Evolutionary conservation across 192 early-diverging fungal species (phyloP), one percentile per base, ranked within the genome.

Genomic region (Coemansia sp.): DNA sequence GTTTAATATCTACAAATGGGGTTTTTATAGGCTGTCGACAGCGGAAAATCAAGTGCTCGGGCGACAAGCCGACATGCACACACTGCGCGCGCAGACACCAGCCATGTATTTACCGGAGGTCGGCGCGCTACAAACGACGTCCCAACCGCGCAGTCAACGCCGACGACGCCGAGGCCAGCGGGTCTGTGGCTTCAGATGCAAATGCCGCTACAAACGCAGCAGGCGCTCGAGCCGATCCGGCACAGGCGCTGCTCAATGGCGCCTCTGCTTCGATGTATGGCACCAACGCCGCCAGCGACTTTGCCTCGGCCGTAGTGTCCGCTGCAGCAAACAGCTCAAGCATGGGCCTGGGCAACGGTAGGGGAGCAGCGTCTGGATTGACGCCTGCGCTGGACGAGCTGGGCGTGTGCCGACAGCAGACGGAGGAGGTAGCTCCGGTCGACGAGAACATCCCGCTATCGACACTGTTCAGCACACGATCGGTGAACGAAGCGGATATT

Each of bases 61-160:
- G 79, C 17, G 79, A 82, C 17, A 82, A 72, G 64, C 79, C 79
- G 18, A 82, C 65, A 28, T 82, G 79, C 45, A 64, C 73, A 40
- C 73, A 82, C 56, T 82, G 79, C 20, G 79, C 79, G 18, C 73
- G 73, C 4, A 73, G 79, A 38, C 71, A 82, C 57, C 79, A 82
- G 64, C 79, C 79, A 42, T 82, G 79, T 30, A 76, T 82, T 20
- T 82, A 76, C 49, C 69, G 79, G 25, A 73, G 72, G 34, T 82
- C 79, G n/a, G 79, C 79, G 22, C 79, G 79, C n/a, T 82, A 82
- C 49, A 82, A 82, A 60, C 69, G 79, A 29, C 79, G 74, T 18
- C 31, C 72, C 6, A 66, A 75, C 40, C 48, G 64, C 16, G 34
- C 20, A 31, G 40, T 34, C 10, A 22, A 31, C 25, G 56, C 56